phyloP scores from a whole-genome alignment of 225 moss, liverwort and hornwort genomes.

The Physcomitrellopsis africana region DNA sequence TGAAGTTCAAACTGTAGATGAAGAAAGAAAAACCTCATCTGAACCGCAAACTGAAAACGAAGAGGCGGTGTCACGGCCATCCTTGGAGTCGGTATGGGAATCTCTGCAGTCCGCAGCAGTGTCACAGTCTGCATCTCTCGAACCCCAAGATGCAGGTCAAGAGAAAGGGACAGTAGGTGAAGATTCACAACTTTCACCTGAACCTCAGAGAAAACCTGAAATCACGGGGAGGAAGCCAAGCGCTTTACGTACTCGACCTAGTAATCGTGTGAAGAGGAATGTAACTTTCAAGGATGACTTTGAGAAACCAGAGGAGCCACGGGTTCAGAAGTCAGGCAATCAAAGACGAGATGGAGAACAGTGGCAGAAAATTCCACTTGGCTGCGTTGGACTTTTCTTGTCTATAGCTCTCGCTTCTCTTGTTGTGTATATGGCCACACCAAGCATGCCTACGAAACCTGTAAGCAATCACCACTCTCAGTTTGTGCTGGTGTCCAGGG shows the following conservation, averaged over 20 bases:
- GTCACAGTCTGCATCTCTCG: constrained; percentile 10
- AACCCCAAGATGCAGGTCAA: constrained; percentile 3
- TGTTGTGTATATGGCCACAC: constrained; percentile 53
- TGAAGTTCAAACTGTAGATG: constrained; percentile 3
- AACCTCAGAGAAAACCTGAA: constrained; percentile 30
- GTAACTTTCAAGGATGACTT: constrained; percentile 62
- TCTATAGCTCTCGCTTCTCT: constrained; percentile 50
- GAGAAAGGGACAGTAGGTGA: constrained; percentile 30
- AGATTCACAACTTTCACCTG: constrained; percentile 28
- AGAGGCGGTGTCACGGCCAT: constrained; percentile 28
- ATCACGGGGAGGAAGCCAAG: constrained; percentile 47
- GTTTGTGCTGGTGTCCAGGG: neutral
- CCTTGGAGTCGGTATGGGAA: constrained; percentile 51
- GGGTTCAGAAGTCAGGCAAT: constrained; percentile 18
- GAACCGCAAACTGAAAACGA: constrained; percentile 12
- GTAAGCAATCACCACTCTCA: constrained; percentile 28
- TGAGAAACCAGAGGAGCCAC: constrained; percentile 32
- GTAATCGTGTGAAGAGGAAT: constrained; percentile 54
- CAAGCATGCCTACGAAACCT: constrained; percentile 53
- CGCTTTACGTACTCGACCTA: constrained; percentile 58
- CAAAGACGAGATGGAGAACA: constrained; percentile 15
- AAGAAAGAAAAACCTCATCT: constrained; percentile 5
- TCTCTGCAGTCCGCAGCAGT: constrained; percentile 23
- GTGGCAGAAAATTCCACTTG: constrained; percentile 37
- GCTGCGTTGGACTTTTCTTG: constrained; percentile 48